Percentiles rank a stretch among this genome's conserved stretches.
phyloP scores from a whole-genome alignment of 345 rosid species.

The Turritis glabra region DNA sequence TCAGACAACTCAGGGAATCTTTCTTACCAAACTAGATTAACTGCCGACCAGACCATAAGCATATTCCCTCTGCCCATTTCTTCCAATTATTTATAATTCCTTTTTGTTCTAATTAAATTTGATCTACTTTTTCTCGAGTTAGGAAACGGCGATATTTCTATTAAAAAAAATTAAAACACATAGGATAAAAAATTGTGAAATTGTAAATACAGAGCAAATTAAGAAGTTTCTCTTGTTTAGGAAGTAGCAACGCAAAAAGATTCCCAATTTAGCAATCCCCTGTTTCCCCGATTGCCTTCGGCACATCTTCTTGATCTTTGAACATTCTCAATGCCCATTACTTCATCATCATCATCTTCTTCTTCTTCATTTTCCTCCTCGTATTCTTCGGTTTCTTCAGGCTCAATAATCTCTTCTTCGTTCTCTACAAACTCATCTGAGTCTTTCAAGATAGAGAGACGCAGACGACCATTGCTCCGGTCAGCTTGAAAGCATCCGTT shows the following conservation, averaged over 20 bases:
- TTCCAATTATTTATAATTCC: neutral
- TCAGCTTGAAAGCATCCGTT: conserved; percentile 55
- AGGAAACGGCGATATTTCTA: conserved; percentile 21
- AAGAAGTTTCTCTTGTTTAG: conserved; percentile 40
- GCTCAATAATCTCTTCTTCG: conserved; percentile 28
- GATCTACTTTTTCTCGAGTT: neutral
- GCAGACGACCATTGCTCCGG: conserved; percentile 81
- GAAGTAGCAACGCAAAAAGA: conserved; percentile 60
- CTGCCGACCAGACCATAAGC: conserved; percentile 42
- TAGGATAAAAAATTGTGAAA: neutral
- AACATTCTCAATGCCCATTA: conserved; percentile 35
- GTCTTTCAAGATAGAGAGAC: conserved; percentile 48
- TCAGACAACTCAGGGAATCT: conserved; percentile 29
- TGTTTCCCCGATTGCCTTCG: conserved; percentile 46
- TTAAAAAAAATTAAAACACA: conserved; percentile 8
- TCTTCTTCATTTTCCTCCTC: neutral
- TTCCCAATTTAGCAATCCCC: conserved; percentile 58
- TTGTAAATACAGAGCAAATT: conserved; percentile 31
- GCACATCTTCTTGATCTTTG: conserved; percentile 48
- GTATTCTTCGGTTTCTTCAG: conserved; percentile 19
- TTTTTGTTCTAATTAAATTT: neutral
- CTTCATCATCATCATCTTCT: conserved; percentile 17
- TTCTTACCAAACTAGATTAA: conserved; percentile 43
- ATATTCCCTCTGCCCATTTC: conserved; percentile 36
- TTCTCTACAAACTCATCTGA: conserved; percentile 19